These are phyloP conservation scores for Agapanthus africanus DNA, from an alignment of 106 monocot species.

Conservation along the genomic window DNA sequence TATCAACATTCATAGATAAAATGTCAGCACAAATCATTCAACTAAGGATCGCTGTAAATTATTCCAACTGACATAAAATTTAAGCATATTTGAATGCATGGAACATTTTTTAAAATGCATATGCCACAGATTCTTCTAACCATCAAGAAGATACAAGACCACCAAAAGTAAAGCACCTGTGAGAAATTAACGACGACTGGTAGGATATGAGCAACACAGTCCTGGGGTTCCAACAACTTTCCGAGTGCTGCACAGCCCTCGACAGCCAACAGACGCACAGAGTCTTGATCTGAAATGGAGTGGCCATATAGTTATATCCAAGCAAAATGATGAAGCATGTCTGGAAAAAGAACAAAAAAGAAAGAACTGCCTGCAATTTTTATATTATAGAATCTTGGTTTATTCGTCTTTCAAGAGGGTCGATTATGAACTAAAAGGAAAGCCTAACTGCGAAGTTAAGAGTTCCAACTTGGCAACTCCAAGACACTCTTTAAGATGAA, in stretches of 20 bases:
- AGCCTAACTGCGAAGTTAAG: not conserved
- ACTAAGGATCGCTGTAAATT: not conserved
- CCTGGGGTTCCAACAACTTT: constrained; percentile 82
- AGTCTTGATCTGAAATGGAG: constrained; percentile 70
- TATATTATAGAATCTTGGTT: not conserved
- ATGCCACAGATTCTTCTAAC: not conserved
- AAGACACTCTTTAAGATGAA: not conserved
- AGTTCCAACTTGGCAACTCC: not conserved
- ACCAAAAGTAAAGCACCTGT: constrained; percentile 30
- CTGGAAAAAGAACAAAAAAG: not conserved
- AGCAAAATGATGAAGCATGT: not conserved
- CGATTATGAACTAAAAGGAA: not conserved
- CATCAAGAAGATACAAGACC: not conserved
- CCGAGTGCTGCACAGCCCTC: constrained; percentile 92
- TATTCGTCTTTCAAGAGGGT: not conserved
- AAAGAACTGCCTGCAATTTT: not conserved
- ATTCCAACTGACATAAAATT: not conserved
- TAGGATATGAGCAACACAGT: constrained; percentile 82
- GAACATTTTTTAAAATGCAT: not conserved
- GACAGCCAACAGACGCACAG: constrained; percentile 82
- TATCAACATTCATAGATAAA: not conserved
- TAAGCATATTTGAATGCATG: not conserved
- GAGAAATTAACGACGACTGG: constrained; percentile 87
- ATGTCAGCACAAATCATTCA: not conserved
- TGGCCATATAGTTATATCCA: not conserved